Evolutionary conservation across 352 stramenopile species (phyloP), one percentile per base, ranked within the genome.

Genomic region (Phytopythium oedochilum): DNA sequence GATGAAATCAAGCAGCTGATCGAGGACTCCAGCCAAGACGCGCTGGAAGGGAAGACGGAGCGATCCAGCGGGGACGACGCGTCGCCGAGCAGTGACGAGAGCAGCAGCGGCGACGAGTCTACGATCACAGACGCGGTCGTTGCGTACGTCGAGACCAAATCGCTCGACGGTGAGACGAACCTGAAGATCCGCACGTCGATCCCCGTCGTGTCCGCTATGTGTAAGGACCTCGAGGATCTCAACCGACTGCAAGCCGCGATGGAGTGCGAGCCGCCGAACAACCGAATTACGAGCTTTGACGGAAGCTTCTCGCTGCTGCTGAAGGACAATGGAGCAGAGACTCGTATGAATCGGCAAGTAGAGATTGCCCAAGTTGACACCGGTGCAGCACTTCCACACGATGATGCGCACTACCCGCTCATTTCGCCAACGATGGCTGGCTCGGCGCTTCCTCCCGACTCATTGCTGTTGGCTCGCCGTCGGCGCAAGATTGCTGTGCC

Each of bases 71-170:
- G 43, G 22, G 42, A 60, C 6, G 42, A 58, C 17, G 25, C 17
- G 20, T n/a, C 38, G 15, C 43, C 54, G 5, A 23, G n/a, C 36
- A 60, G 22, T 17, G 29, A 23, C 18, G 14, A 36, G 12, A 5
- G 42, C n/a, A 64, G 35, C 44, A 63, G 31, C 38, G 67, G 34
- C 45, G 57, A 22, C 43, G 42, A 31, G 8, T 15, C 18, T 14
- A 20, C 28, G 5, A 28, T 2, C 15, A 28, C 18, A 11, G 60
- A 67, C 22, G 72, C 66, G 12, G 77, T 72, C 48, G 47, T 91
- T 20, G 84, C 78, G 26, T 96, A 95, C 53, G 79, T 94, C 42
- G 83, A 94, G 54, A 94, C 84, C 29, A 94, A 94, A 58, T 91
- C 82, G 12, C 57, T 94, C 28, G 84, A 94, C 52, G 84, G 84